Evolutionary conservation across 768 basidiomycete genomes (phyloP), one percentile per base, ranked within the genome.

Genomic region (Boletus huronensis): DNA sequence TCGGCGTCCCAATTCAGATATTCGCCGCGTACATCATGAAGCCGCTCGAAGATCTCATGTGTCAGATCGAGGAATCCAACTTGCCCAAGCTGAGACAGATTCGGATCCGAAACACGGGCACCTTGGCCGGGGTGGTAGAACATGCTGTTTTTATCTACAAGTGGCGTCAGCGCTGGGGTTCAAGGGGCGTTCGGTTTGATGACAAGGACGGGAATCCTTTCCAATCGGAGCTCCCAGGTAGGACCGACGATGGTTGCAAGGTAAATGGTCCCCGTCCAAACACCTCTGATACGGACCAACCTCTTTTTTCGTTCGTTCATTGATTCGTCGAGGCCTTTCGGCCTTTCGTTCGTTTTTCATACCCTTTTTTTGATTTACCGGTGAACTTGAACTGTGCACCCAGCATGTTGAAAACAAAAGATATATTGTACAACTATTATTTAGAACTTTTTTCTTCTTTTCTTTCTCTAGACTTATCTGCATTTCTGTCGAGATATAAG

Each of bases 71-170:
- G 48, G 55, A 47, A 55, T 71, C 75, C 32, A 40, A 65, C 29
- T 52, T 75, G 21, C 73, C 77, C 9, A 53, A 59, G 28, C 57
- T 79, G 25, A 53, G 49, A 6, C 75, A 77, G 23, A 51, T 79
- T 34, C 70, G 74, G 19, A 65, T 79, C n/a, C 64, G 73, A 50
- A 75, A 79, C 50, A 65, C 67, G 8, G 77, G 77, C 0, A 70
- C 71, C 0, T 68, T 76, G 70, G 67, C 67, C 5, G 55, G 64
- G 40, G 58, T 75, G 25, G 64, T 64, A 16, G 58, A 70, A 21
- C 63, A 70, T 19, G 58, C 57, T 2, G 21, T 17, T 2, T 70
- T 66, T 31, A 58, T 74, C 45, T 51, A 68, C 34, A 63, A 49
- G 21, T 73, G 72, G 72, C 63, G 63, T 40, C 16, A 50, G 17